A percentile compares a stretch with the other conserved stretches of the same genome.
Conservation (phyloP, 192 early-diverging fungal genomes). For the Umbelopsis sp. region DNA sequence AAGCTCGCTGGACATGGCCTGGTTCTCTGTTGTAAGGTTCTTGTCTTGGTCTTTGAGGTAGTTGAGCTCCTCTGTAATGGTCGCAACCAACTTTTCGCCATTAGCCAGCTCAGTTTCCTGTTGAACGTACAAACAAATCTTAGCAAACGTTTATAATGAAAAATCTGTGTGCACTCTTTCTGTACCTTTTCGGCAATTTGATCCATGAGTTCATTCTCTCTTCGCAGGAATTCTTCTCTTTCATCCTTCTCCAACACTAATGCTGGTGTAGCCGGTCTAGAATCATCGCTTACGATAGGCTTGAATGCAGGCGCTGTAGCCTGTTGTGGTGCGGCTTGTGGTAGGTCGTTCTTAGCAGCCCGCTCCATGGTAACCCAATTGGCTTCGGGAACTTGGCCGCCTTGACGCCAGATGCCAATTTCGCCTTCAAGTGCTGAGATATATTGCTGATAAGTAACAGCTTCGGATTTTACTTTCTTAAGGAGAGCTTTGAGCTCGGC, state of each 20-base stretch:
- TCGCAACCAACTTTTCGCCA: slow-evolving; percentile 60
- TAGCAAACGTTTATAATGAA: no score
- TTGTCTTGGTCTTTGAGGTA: slow-evolving; percentile 69
- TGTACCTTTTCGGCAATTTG: slow-evolving; percentile 80
- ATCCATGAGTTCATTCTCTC: slow-evolving; percentile 97
- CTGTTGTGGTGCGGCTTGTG: slow-evolving; percentile 31
- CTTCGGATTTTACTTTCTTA: slow-evolving; percentile 84
- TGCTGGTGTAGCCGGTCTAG: slow-evolving; percentile 77
- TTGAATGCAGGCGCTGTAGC: slow-evolving; percentile 49
- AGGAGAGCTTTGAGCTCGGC: slow-evolving; percentile 94
- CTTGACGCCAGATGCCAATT: slow-evolving; percentile 86
- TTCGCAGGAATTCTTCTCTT: slow-evolving; percentile 89
- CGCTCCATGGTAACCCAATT: slow-evolving; percentile 66
- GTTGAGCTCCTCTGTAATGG: slow-evolving; percentile 77
- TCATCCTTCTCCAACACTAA: slow-evolving; percentile 84
- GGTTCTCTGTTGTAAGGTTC: slow-evolving; percentile 67
- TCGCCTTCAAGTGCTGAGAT: slow-evolving; percentile 87
- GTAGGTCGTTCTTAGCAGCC: slow-evolving; percentile 42
- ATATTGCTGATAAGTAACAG: slow-evolving; percentile 82
- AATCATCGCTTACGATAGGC: slow-evolving; percentile 47
- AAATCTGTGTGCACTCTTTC: no score
- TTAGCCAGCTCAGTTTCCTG: slow-evolving; percentile 77
- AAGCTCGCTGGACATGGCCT: slow-evolving; percentile 70
- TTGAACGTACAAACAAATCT: not conserved
- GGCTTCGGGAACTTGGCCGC: slow-evolving; percentile 64